These are phyloP conservation scores for Metschnikowia lachancei DNA, from an alignment of 805 yeast genomes.

Conservation along the genomic window DNA sequence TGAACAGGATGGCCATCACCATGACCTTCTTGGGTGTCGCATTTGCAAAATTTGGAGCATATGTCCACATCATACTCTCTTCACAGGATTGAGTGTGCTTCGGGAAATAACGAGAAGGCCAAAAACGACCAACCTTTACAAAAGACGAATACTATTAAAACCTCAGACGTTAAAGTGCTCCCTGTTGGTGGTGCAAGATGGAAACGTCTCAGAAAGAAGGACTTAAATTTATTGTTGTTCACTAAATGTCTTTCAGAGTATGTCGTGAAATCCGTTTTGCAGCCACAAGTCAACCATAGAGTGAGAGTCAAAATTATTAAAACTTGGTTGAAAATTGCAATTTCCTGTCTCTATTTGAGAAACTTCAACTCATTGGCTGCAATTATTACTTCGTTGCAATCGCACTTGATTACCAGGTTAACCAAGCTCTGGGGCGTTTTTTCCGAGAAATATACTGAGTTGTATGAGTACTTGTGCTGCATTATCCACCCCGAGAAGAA, in stretches of 20 bases:
- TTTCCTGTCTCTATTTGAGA: slow-evolving; percentile 68
- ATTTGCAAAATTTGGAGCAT: slow-evolving; percentile 77
- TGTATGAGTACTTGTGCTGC: slow-evolving; percentile 61
- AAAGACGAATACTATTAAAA: slow-evolving; percentile 49
- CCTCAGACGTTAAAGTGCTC: slow-evolving; percentile 60
- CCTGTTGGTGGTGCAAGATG: slow-evolving; percentile 76
- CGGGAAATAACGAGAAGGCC: slow-evolving; percentile 7
- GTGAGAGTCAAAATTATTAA: slow-evolving; percentile 55
- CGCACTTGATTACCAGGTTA: slow-evolving; percentile 64
- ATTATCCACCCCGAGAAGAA: slow-evolving; percentile 76
- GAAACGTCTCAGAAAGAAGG: slow-evolving; percentile 38
- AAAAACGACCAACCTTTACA: slow-evolving; percentile 24
- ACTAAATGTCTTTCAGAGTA: slow-evolving; percentile 72
- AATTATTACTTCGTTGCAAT: slow-evolving; percentile 72
- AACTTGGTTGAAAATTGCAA: slow-evolving; percentile 71
- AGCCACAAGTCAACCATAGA: slow-evolving; percentile 47
- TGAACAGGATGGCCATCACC: slow-evolving; percentile 89
- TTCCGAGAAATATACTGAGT: slow-evolving; percentile 56
- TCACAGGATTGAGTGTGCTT: slow-evolving; percentile 70
- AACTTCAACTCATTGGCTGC: slow-evolving; percentile 80
- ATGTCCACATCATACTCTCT: slow-evolving; percentile 75
- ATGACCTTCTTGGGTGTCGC: slow-evolving; percentile 86
- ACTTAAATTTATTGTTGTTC: slow-evolving; percentile 61
- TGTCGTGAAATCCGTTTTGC: slow-evolving; percentile 65
- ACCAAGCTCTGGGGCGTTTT: slow-evolving; percentile 57